Percentiles rank a stretch among this genome's conserved stretches.
phyloP scores from a whole-genome alignment of 2,329 filamentous ascomycete species.

The Xylariomycetidae sp. region DNA sequence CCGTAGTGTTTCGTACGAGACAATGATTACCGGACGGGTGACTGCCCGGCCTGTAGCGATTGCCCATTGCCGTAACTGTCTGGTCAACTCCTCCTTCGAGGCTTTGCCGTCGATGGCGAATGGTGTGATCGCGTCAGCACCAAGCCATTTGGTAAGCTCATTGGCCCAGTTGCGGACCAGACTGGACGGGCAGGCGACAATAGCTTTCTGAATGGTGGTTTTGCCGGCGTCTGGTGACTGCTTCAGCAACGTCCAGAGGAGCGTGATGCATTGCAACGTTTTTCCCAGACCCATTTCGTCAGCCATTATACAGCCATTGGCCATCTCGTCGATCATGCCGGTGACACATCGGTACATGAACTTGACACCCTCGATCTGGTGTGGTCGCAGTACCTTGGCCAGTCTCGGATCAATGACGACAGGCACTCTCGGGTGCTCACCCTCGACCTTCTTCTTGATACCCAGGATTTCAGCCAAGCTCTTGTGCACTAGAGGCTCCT shows the following conservation, averaged over 20 bases:
- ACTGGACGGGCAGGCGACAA: slow-evolving; percentile 95
- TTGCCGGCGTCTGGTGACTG: slow-evolving; percentile 95
- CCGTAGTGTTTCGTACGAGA: slow-evolving; percentile 93
- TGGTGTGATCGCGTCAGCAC: slow-evolving; percentile 80
- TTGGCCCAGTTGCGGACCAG: slow-evolving; percentile 98
- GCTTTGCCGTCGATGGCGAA: slow-evolving; percentile 98
- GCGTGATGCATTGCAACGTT: slow-evolving; percentile 90
- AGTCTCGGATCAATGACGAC: slow-evolving; percentile 92
- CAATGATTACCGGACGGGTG: slow-evolving; percentile 88
- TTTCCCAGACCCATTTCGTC: slow-evolving; percentile 99
- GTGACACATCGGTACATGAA: slow-evolving; percentile 95
- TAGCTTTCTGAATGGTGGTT: slow-evolving; percentile 87
- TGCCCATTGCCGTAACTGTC: slow-evolving; percentile 90
- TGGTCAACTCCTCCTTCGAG: slow-evolving; percentile 84
- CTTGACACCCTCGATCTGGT: slow-evolving; percentile 97
- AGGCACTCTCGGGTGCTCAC: slow-evolving; percentile 79
- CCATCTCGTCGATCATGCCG: slow-evolving; percentile 88
- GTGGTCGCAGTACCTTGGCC: slow-evolving; percentile 83
- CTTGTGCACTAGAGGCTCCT: slow-evolving; percentile 83
- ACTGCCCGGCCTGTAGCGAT: slow-evolving; percentile 85
- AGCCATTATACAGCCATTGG: slow-evolving; percentile 98
- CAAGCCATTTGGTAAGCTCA: slow-evolving; percentile 93
- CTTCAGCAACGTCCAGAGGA: slow-evolving; percentile 95
- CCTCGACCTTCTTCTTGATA: slow-evolving; percentile 82
- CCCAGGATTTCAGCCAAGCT: slow-evolving; percentile 92